Percentiles rank a stretch among this genome's conserved stretches.
Conservation (phyloP, 2,329 filamentous ascomycete species). For the Aaosphaeria arxii region DNA sequence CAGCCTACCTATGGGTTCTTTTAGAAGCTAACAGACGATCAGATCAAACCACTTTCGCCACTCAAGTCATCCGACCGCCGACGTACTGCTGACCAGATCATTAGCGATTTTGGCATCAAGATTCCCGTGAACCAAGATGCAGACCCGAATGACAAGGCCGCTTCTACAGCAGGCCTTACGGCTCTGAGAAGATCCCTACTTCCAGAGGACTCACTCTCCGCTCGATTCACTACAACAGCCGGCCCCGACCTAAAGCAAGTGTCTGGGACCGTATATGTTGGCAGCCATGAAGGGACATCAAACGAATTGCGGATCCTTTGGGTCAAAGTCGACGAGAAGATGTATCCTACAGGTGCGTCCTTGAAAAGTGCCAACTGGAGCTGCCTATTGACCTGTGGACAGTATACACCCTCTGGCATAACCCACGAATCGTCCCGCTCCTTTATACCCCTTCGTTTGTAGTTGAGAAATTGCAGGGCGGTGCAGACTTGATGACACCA, state of each 20-base stretch:
- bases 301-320: slow-evolving; percentile 61
- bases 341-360: slow-evolving; percentile 46
- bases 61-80: slow-evolving; percentile 66
- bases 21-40: neutral
- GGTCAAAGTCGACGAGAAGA: slow-evolving; percentile 59
- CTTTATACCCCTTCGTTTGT: slow-evolving; percentile 62
- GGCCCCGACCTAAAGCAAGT: slow-evolving; percentile 61
- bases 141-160: slow-evolving; percentile 42
- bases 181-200: slow-evolving; percentile 58
- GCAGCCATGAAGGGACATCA: slow-evolving; percentile 50
- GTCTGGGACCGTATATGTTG: slow-evolving; percentile 63
- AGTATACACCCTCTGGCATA: slow-evolving; percentile 66
- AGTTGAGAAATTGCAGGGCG: slow-evolving; percentile 61
- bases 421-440: slow-evolving; percentile 59
- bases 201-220: slow-evolving; percentile 61
- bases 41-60: slow-evolving; percentile 66
- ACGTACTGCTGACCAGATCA: slow-evolving; percentile 65
- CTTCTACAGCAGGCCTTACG: slow-evolving; percentile 45
- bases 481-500: slow-evolving; percentile 68
- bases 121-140: slow-evolving; percentile 36
- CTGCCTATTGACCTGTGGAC: slow-evolving; percentile 8
- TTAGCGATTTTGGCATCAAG: slow-evolving; percentile 57
- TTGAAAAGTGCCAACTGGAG: neutral
- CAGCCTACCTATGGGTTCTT: neutral
- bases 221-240: slow-evolving; percentile 63